A percentile compares a stretch with the other conserved stretches of the same genome.
Evolutionary conservation across 805 yeast species (phyloP).

Genomic region (Saccharomycopsis fodiens): DNA sequence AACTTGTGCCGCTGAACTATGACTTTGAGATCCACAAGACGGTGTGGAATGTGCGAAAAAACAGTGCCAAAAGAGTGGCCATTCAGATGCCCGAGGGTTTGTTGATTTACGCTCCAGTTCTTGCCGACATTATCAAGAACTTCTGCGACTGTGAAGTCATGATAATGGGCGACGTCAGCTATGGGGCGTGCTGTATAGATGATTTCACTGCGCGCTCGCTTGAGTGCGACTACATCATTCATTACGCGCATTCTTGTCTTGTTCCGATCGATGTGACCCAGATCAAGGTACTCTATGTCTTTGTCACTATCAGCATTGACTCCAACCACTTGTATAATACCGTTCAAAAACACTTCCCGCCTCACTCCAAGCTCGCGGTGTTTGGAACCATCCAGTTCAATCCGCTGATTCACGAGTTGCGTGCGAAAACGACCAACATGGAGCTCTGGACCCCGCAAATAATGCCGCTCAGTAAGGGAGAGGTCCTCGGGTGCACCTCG

Average conservation of each 20-base stretch:
- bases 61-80: slow-evolving; percentile 75
- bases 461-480: slow-evolving; percentile 89
- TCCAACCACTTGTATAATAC: slow-evolving; percentile 76
- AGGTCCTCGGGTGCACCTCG: slow-evolving; percentile 93
- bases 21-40: slow-evolving; percentile 96
- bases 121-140: slow-evolving; percentile 89
- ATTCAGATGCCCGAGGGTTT: slow-evolving; percentile 97
- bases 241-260: slow-evolving; percentile 94
- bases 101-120: slow-evolving; percentile 75
- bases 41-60: slow-evolving; percentile 81
- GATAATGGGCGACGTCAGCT: slow-evolving; percentile 98
- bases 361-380: slow-evolving; percentile 64
- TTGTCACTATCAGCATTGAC: slow-evolving; percentile 89
- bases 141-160: slow-evolving; percentile 81
- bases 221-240: slow-evolving; percentile 91
- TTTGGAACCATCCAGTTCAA: slow-evolving; percentile 97
- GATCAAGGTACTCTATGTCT: slow-evolving; percentile 88
- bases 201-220: slow-evolving; percentile 90
- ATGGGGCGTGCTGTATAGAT: slow-evolving; percentile 98
- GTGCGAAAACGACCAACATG: slow-evolving; percentile 33
- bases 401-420: slow-evolving; percentile 69
- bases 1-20: slow-evolving; percentile 79
- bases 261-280: slow-evolving; percentile 91
- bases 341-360: slow-evolving; percentile 55
- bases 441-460: slow-evolving; percentile 82